Conservation (phyloP, 805 yeast species). For the Barnettozyma pratensis region DNA sequence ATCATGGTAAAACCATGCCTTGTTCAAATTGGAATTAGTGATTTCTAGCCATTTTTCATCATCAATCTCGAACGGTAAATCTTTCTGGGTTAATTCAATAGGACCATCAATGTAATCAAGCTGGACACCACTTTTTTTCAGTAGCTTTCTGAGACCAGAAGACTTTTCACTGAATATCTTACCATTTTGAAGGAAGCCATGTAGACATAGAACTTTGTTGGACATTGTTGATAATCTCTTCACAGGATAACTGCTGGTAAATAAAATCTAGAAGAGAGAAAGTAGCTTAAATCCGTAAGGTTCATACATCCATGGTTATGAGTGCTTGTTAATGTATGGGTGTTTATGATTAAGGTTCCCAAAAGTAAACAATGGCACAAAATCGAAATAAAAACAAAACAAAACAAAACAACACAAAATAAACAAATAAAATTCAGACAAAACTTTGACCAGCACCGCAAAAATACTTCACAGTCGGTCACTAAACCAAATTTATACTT, state of each 20-base stretch:
- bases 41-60: slow-evolving; percentile 46
- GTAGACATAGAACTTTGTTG: slow-evolving; percentile 70
- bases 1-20: slow-evolving; percentile 75
- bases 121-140: slow-evolving; percentile 60
- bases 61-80: slow-evolving; percentile 66
- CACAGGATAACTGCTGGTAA: not conserved
- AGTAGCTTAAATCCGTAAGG: slow-evolving; percentile 7
- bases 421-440: not conserved
- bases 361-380: slow-evolving; percentile 1
- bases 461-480: not conserved
- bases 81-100: slow-evolving; percentile 53
- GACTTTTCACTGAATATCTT: slow-evolving; percentile 82
- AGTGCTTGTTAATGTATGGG: too few species aligned
- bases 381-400: not conserved
- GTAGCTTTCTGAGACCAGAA: slow-evolving; percentile 77
- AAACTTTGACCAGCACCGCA: not conserved
- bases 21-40: slow-evolving; percentile 39
- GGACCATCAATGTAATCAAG: slow-evolving; percentile 82
- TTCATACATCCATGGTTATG: too few species aligned
- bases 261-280: not conserved
- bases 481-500: too few species aligned
- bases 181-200: slow-evolving; percentile 87
- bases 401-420: not conserved
- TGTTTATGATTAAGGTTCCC: not conserved
- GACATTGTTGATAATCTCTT: slow-evolving; percentile 16